These are phyloP conservation scores for Mycena leptocephala DNA, from an alignment of 768 basidiomycete species.

Conservation along the genomic window DNA sequence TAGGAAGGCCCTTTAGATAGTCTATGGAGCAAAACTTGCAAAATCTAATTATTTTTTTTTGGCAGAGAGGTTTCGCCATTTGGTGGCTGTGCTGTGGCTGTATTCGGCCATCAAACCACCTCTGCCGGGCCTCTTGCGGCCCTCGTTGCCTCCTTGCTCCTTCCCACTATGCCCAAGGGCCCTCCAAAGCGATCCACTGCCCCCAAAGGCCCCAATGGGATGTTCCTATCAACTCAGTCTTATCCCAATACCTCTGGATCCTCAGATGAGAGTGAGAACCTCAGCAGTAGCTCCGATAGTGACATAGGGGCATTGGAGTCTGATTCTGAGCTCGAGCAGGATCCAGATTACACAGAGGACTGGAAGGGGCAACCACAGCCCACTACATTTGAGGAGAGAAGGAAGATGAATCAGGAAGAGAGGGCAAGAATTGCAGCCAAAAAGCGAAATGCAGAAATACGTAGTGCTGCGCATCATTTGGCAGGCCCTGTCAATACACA, in stretches of 20 bases:
- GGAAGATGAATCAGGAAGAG: not conserved
- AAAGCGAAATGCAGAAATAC: not conserved
- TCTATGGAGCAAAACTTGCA: not conserved
- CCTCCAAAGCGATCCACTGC: no score
- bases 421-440: not conserved
- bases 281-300: not conserved
- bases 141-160: no score
- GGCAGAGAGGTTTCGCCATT: not conserved
- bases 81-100: not conserved
- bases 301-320: not conserved
- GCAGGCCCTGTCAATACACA: not conserved
- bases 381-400: slow-evolving; percentile 7
- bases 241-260: not conserved
- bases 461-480: not conserved
- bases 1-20: not conserved
- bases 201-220: not conserved
- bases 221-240: slow-evolving; percentile 1
- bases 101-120: not conserved
- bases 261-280: slow-evolving; percentile 1
- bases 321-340: not conserved
- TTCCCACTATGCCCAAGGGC: no score
- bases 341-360: slow-evolving; percentile 2
- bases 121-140: not conserved
- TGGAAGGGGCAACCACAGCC: slow-evolving; percentile 6
- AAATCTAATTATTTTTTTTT: not conserved